Conservation (phyloP, 2,329 filamentous ascomycete genomes). For the Aspergillus fischeri region DNA sequence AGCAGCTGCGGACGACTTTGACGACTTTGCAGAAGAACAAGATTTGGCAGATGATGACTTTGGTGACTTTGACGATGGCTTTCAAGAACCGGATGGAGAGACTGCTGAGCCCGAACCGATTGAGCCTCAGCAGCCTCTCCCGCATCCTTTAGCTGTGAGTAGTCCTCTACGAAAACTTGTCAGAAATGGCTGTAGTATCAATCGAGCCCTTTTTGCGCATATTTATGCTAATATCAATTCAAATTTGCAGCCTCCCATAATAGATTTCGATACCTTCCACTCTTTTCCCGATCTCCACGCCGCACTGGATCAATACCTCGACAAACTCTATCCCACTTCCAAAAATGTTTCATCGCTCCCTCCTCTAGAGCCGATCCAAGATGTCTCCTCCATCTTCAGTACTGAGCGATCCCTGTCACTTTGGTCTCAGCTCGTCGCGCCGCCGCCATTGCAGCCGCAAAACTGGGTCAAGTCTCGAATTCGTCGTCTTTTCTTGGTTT, state of each 20-base stretch:
- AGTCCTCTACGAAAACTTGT: constrained; percentile 1
- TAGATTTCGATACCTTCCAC: constrained; percentile 54
- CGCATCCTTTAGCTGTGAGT: constrained; percentile 44
- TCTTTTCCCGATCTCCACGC: constrained; percentile 40
- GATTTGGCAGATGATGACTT: constrained; percentile 53
- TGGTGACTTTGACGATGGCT: constrained; percentile 65
- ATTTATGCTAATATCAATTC: constrained; percentile 1
- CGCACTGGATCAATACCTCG: constrained; percentile 37
- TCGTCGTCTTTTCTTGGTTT: constrained; percentile 89
- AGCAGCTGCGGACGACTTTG: constrained; percentile 60
- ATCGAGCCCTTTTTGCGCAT: background rate
- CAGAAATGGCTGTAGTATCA: background rate
- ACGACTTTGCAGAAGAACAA: constrained; percentile 51
- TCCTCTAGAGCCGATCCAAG: constrained; percentile 37
- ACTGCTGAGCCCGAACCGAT: constrained; percentile 20
- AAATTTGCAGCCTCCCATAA: constrained; percentile 31
- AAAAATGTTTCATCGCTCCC: constrained; percentile 33
- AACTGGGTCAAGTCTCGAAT: constrained; percentile 98
- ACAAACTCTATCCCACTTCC: constrained; percentile 43
- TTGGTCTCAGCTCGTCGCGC: constrained; percentile 94
- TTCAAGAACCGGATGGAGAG: constrained; percentile 48
- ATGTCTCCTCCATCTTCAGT: constrained; percentile 62
- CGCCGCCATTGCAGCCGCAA: constrained; percentile 87
- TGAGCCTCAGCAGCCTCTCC: constrained; percentile 25
- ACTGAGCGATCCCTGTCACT: constrained; percentile 84